Evolutionary conservation across 805 yeast genomes (phyloP).

Genomic region (Yamadazyma laniorum): DNA sequence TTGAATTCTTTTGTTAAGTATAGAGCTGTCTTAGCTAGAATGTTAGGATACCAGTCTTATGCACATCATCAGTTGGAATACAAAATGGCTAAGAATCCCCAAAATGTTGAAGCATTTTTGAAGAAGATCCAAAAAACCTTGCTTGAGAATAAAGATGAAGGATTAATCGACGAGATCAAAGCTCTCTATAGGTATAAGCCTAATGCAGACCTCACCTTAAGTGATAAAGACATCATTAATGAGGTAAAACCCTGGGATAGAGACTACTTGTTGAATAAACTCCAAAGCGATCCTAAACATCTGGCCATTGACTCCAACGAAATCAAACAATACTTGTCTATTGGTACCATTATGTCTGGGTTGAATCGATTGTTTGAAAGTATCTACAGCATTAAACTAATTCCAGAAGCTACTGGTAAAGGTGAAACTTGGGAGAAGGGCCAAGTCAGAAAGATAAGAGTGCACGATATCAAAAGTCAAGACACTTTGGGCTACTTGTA

Average conservation of each 20-base stretch:
- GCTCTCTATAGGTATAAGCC: constrained; percentile 39
- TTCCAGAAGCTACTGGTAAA: constrained; percentile 55
- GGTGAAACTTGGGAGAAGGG: constrained; percentile 85
- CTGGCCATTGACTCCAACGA: constrained; percentile 29
- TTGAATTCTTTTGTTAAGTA: constrained; percentile 60
- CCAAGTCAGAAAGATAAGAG: constrained; percentile 81
- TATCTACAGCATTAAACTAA: constrained; percentile 75
- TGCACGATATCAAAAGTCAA: constrained; percentile 55
- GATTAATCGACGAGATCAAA: constrained; percentile 59
- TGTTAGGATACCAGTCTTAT: constrained; percentile 69
- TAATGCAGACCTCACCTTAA: constrained; percentile 7
- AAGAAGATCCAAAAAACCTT: constrained; percentile 52
- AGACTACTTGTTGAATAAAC: constrained; percentile 50
- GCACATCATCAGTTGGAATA: constrained; percentile 81
- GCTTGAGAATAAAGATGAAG: constrained; percentile 28
- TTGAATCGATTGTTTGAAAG: constrained; percentile 65
- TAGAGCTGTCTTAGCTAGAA: constrained; percentile 67
- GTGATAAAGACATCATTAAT: constrained; percentile 36
- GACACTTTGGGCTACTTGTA: constrained; percentile 74
- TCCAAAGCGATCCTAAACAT: constrained; percentile 11
- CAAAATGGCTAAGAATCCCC: constrained; percentile 85
- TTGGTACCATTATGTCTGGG: constrained; percentile 85
- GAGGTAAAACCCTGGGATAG: constrained; percentile 88
- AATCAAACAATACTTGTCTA: constrained; percentile 71
- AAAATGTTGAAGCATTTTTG: constrained; percentile 70